Conservation (phyloP, 345 rosid species). For the Pugionium cornutum region DNA sequence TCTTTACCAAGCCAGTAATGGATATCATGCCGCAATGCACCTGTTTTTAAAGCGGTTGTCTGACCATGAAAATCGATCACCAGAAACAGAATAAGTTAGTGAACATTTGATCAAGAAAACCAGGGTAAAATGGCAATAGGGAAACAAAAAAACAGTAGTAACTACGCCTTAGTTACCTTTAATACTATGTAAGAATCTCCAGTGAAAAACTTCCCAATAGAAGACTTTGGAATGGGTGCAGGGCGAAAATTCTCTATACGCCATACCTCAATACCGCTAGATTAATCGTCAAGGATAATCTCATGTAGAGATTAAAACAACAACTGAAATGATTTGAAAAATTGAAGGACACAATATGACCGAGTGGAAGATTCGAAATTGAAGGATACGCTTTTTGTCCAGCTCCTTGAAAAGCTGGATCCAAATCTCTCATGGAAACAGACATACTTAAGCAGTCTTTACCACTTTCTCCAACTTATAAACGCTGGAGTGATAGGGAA, state of each 20-base stretch:
- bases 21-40: constrained; percentile 79
- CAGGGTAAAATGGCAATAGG: not conserved
- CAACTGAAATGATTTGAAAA: not conserved
- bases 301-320: constrained; percentile 14
- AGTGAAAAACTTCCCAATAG: constrained; percentile 83
- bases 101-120: not conserved
- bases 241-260: constrained; percentile 90
- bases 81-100: not conserved
- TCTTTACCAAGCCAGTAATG: constrained; percentile 97
- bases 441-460: constrained; percentile 55
- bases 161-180: constrained; percentile 53
- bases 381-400: constrained; percentile 99
- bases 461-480: constrained; percentile 42
- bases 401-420: constrained; percentile 95
- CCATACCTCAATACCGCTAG: constrained; percentile 95
- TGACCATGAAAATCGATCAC: constrained; percentile 31
- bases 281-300: constrained; percentile 52
- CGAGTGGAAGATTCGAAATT: not conserved
- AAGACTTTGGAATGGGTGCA: constrained; percentile 61
- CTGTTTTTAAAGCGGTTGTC: constrained; percentile 78
- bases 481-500: constrained; percentile 33
- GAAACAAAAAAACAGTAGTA: not conserved
- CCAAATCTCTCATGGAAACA: constrained; percentile 98
- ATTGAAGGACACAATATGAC: not conserved
- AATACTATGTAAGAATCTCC: constrained; percentile 94